phyloP scores from a whole-genome alignment of 192 early-diverging fungal genomes.

The Rhizophlyctis rosea region DNA sequence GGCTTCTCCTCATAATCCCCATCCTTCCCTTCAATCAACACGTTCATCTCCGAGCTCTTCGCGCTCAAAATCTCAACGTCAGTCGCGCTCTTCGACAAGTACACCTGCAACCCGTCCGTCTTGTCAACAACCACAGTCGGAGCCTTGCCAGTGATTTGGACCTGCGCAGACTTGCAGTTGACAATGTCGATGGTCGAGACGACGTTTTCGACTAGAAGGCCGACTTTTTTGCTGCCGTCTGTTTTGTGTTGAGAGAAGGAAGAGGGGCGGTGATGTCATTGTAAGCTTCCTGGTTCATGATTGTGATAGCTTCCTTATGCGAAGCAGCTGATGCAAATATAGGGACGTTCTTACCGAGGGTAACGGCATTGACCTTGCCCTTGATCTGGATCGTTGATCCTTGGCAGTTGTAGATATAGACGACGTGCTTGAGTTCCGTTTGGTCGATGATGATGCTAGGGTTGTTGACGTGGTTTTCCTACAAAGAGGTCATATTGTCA shows the following conservation, averaged over 20 bases:
- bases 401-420: constrained; percentile 93
- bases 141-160: constrained; percentile 78
- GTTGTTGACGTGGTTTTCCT: constrained; percentile 81
- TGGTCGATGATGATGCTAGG: constrained; percentile 74
- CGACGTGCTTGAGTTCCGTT: constrained; percentile 78
- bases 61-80: constrained; percentile 83
- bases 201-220: constrained; percentile 75
- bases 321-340: not conserved
- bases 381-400: constrained; percentile 87
- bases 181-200: constrained; percentile 86
- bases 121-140: constrained; percentile 91
- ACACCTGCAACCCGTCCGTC: constrained; percentile 89
- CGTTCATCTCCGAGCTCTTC: constrained; percentile 91
- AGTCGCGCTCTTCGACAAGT: constrained; percentile 71
- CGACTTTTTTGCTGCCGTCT: constrained; percentile 89
- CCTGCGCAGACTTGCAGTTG: constrained; percentile 83
- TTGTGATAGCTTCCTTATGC: not conserved
- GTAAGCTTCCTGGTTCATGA: no score
- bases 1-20: constrained; percentile 80
- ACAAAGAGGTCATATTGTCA: constrained; percentile 10
- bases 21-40: constrained; percentile 71
- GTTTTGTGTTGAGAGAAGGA: constrained; percentile 7
- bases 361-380: constrained; percentile 90
- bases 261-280: no score
- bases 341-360: constrained; percentile 57